phyloP scores from a whole-genome alignment of 2,329 filamentous ascomycete species.

The Calonectria multiphialidica region DNA sequence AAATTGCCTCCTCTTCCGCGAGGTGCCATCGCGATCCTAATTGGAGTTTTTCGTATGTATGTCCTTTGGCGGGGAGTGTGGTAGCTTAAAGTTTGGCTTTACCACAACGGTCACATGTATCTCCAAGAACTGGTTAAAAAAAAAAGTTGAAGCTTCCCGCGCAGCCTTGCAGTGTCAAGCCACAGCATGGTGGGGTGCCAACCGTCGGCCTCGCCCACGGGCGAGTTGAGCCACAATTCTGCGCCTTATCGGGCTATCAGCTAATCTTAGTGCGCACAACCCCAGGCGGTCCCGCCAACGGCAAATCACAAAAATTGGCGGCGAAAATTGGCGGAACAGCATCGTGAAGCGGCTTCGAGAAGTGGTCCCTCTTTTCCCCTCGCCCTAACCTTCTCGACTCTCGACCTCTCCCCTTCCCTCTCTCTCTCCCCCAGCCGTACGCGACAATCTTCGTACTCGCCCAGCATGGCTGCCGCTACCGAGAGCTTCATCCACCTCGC shows the following conservation, averaged over 20 bases:
- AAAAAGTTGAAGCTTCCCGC: slow-evolving; percentile 47
- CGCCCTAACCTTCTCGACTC: slow-evolving; percentile 32
- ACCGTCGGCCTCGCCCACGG: slow-evolving; percentile 3
- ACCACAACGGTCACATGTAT: neutral
- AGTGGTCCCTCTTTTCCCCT: slow-evolving; percentile 41
- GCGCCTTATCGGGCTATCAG: slow-evolving; percentile 55
- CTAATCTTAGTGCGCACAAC: slow-evolving; percentile 66
- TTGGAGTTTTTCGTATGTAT: neutral
- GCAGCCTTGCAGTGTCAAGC: slow-evolving; percentile 54
- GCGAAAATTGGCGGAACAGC: slow-evolving; percentile 51
- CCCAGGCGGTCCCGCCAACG: slow-evolving; percentile 56
- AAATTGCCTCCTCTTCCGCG: slow-evolving; percentile 50
- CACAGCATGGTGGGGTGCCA: slow-evolving; percentile 48
- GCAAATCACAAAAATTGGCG: slow-evolving; percentile 58
- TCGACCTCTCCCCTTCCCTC: slow-evolving; percentile 10
- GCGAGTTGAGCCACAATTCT: slow-evolving; percentile 43
- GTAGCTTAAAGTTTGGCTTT: neutral
- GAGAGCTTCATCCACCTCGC: slow-evolving; percentile 95
- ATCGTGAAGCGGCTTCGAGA: slow-evolving; percentile 43
- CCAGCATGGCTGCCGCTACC: slow-evolving; percentile 82
- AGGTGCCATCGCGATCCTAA: slow-evolving; percentile 48
- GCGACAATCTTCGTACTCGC: slow-evolving; percentile 46
- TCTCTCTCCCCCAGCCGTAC: slow-evolving; percentile 24
- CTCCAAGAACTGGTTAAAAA: neutral
- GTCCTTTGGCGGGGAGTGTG: neutral